Evolutionary conservation across 306 rosid genomes (phyloP).

Genomic region (Rosa persica): DNA sequence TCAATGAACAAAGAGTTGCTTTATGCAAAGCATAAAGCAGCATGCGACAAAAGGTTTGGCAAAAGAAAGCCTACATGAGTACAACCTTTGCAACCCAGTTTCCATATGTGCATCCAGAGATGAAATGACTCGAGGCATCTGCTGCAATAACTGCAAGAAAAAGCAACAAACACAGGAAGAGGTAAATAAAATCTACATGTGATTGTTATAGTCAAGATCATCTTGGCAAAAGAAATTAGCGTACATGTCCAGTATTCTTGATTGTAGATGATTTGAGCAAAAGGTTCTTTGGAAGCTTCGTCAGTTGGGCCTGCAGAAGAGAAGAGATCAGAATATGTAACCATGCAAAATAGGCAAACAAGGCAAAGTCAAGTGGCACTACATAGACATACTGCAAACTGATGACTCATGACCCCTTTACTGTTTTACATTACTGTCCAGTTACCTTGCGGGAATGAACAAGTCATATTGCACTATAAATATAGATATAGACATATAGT

Average conservation of each 20-base stretch:
- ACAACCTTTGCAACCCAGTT: constrained; percentile 72
- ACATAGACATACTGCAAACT: constrained; percentile 7
- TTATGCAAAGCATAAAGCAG: neutral
- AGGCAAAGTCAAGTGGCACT: neutral
- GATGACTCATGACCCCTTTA: neutral
- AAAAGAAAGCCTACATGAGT: constrained; percentile 13
- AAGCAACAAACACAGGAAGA: constrained; percentile 2
- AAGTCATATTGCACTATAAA: neutral
- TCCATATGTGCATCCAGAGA: constrained; percentile 83
- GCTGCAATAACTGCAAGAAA: constrained; percentile 66
- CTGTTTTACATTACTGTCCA: neutral
- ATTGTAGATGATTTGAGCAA: constrained; percentile 61
- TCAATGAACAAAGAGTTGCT: neutral
- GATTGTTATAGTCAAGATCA: constrained; percentile 16
- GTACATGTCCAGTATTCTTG: constrained; percentile 79
- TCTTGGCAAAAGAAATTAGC: constrained; percentile 8
- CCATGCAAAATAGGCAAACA: neutral
- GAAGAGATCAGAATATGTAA: constrained; percentile 1
- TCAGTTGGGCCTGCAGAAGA: constrained; percentile 59
- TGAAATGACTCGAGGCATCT: constrained; percentile 83
- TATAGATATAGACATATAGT: neutral
- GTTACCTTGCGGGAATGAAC: neutral
- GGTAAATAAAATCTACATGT: neutral
- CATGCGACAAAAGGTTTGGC: neutral
- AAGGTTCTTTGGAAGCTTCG: constrained; percentile 80